These are phyloP conservation scores for Mucor sp. DNA, from an alignment of 371 early-diverging fungal species.

Conservation along the genomic window DNA sequence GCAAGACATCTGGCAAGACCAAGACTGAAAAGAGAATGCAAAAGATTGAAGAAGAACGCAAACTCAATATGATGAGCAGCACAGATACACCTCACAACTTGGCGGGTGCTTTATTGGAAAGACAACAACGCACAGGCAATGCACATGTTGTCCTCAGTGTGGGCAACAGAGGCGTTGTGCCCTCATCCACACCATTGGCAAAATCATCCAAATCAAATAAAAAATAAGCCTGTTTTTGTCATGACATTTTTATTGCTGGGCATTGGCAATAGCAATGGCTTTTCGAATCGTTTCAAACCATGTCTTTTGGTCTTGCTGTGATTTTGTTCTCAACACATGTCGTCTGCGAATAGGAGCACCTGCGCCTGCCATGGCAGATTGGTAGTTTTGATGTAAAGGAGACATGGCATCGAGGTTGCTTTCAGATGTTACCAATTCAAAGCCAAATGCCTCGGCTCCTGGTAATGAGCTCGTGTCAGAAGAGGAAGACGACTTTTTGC, in stretches of 20 bases:
- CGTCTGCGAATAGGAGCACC: conserved; percentile 13
- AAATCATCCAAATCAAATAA: conserved; percentile 13
- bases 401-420: conserved; percentile 11
- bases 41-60: conserved; percentile 82
- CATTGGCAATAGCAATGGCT: conserved; percentile 1
- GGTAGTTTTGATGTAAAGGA: conserved; percentile 23
- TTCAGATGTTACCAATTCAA: conserved; percentile 27
- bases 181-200: conserved; percentile 24
- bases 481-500: conserved; percentile 4
- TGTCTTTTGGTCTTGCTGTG: conserved; percentile 13
- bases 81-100: conserved; percentile 81
- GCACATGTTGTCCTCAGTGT: conserved; percentile 86
- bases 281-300: conserved; percentile 22
- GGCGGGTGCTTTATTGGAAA: conserved; percentile 73
- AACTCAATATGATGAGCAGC: conserved; percentile 75
- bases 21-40: conserved; percentile 91
- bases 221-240: neutral
- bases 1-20: conserved; percentile 88
- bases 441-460: conserved; percentile 23
- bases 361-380: neutral
- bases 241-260: neutral
- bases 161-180: conserved; percentile 69
- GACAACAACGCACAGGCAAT: conserved; percentile 70
- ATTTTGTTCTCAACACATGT: conserved; percentile 25
- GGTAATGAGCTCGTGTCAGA: neutral